Conservation (phyloP, 1,284 basidiomycete species). For the Pascua sp. region DNA sequence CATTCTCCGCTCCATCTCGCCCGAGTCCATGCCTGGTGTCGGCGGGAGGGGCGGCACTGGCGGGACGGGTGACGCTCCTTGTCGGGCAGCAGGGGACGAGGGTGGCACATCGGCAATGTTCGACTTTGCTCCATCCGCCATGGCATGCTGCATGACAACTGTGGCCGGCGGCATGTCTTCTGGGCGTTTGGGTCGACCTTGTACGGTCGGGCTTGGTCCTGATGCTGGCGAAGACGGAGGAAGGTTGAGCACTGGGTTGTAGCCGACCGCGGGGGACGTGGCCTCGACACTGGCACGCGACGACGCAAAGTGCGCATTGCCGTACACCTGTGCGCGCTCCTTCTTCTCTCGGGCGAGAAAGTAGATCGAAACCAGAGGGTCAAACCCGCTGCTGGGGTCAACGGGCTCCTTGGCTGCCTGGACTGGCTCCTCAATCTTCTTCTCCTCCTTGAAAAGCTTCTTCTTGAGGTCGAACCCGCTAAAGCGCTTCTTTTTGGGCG, state of each 20-base stretch:
- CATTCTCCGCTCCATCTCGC: not conserved
- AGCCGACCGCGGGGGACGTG: slow-evolving; percentile 41
- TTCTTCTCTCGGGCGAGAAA: slow-evolving; percentile 93
- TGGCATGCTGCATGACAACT: slow-evolving; percentile 46
- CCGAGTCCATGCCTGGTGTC: not conserved
- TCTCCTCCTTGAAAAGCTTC: slow-evolving; percentile 69
- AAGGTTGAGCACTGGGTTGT: not conserved
- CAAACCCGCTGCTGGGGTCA: slow-evolving; percentile 89
- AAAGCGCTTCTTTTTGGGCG: slow-evolving; percentile 59
- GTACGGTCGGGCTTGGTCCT: not conserved
- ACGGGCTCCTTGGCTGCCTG: slow-evolving; percentile 47
- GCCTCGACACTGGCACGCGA: slow-evolving; percentile 64
- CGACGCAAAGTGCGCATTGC: slow-evolving; percentile 87
- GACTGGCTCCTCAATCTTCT: slow-evolving; percentile 38
- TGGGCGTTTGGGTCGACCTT: slow-evolving; percentile 40
- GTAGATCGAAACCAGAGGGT: slow-evolving; percentile 94
- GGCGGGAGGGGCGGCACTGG: not conserved
- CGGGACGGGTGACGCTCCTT: too few relatives aligned
- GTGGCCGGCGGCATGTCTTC: slow-evolving; percentile 29
- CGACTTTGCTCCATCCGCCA: slow-evolving; percentile 39
- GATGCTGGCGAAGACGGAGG: too few relatives aligned
- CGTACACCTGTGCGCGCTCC: slow-evolving; percentile 88
- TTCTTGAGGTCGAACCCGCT: slow-evolving; percentile 94
- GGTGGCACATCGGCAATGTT: slow-evolving; percentile 39
- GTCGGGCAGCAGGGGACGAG: too few relatives aligned